Percentiles rank a stretch among this genome's conserved stretches.
These are phyloP conservation scores for Ploettnerulaceae sp. DNA, from an alignment of 2,329 filamentous ascomycete genomes.

Conservation along the genomic window DNA sequence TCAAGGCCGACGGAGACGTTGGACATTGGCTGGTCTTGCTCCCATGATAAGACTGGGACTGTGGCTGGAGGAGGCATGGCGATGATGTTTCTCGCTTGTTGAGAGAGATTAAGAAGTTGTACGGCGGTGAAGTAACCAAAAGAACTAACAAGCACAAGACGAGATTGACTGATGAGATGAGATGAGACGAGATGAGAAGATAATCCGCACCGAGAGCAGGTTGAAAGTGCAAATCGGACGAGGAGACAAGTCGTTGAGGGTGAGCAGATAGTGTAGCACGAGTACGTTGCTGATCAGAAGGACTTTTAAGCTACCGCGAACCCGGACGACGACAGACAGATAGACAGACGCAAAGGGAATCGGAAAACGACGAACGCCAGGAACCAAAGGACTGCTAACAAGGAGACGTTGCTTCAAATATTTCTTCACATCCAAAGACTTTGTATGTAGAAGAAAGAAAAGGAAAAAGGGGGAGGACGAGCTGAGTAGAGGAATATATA, in stretches of 20 bases:
- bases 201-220: too few species aligned
- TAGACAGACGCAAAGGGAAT: not conserved
- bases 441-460: not conserved
- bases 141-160: not conserved
- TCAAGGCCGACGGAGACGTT: conserved; percentile 19
- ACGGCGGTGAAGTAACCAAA: not conserved
- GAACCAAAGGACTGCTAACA: conserved; percentile 1
- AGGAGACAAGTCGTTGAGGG: not conserved
- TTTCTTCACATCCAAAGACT: not conserved
- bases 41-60: conserved; percentile 12
- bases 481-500: conserved; percentile 3
- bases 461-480: not conserved
- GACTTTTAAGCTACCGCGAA: conserved; percentile 1
- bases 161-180: not conserved
- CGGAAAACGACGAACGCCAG: not conserved
- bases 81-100: not conserved
- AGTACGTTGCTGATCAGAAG: not conserved
- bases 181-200: not conserved
- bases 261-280: too few species aligned
- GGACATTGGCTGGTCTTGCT: conserved; percentile 14
- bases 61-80: conserved; percentile 15
- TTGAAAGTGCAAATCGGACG: not conserved
- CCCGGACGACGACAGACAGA: too few species aligned
- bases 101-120: not conserved
- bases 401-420: not conserved